These are phyloP conservation scores for Nakazawaea pomicola DNA, from an alignment of 805 yeast species.

Conservation along the genomic window DNA sequence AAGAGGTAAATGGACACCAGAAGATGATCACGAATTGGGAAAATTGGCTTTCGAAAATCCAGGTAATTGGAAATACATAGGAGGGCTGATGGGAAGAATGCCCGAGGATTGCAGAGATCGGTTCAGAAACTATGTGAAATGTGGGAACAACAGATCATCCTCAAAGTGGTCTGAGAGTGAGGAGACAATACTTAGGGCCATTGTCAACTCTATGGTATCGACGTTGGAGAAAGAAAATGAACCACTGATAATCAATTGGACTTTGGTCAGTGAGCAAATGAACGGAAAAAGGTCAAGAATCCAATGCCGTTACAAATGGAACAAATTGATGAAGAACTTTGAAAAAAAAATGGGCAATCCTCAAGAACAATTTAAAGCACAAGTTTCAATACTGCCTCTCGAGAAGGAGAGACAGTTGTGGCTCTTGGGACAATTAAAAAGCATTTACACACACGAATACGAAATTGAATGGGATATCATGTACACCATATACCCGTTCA, in stretches of 20 bases:
- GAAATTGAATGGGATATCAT: conserved; percentile 12
- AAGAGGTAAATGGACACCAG: conserved; percentile 86
- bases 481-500: conserved; percentile 8
- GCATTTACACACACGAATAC: conserved; percentile 2
- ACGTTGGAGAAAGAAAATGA: conserved; percentile 18
- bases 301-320: conserved; percentile 96
- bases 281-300: conserved; percentile 85
- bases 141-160: conserved; percentile 71
- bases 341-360: not conserved
- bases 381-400: not conserved
- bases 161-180: conserved; percentile 80
- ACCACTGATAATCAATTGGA: conserved; percentile 73
- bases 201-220: conserved; percentile 43
- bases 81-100: conserved; percentile 80
- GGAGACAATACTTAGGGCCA: conserved; percentile 54
- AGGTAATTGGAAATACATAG: conserved; percentile 88
- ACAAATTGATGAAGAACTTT: conserved; percentile 60
- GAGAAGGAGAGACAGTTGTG: conserved; percentile 8
- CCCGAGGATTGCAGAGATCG: conserved; percentile 97
- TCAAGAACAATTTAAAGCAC: not conserved
- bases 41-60: conserved; percentile 60
- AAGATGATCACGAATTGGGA: conserved; percentile 68
- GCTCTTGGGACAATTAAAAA: conserved; percentile 10
- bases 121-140: conserved; percentile 93
- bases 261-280: conserved; percentile 84